Percentiles rank a stretch among this genome's conserved stretches.
Evolutionary conservation across 78 protist species (phyloP).

Genomic region (Protostelium mycophagum): DNA sequence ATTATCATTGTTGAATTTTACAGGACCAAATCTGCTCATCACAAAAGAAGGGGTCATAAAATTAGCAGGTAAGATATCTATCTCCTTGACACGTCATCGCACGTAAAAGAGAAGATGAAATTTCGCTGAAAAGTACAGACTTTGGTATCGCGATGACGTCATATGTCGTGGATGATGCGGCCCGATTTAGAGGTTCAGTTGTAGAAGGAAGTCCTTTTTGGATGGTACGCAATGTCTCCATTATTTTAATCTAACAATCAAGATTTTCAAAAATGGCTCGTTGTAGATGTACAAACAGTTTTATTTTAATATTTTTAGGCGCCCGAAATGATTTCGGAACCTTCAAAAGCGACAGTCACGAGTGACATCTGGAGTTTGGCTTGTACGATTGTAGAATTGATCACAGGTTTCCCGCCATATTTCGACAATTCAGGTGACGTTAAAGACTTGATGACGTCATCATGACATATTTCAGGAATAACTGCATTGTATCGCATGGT

Average conservation of each 20-base stretch:
- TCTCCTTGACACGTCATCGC: too few relatives aligned
- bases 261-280: background rate
- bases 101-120: background rate
- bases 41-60: conserved; percentile 73
- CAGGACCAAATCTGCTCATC: conserved; percentile 81
- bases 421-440: conserved; percentile 25
- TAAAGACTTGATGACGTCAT: too few relatives aligned
- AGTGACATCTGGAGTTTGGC: conserved; percentile 96
- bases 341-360: conserved; percentile 35
- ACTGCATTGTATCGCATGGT: background rate
- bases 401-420: conserved; percentile 94
- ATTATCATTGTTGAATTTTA: too few relatives aligned
- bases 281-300: background rate
- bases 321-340: conserved; percentile 81
- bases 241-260: background rate
- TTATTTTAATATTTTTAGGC: conserved; percentile 69
- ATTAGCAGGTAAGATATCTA: conserved; percentile 48
- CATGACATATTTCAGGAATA: background rate
- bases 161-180: conserved; percentile 59
- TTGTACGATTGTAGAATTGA: conserved; percentile 88
- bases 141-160: conserved; percentile 75
- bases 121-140: conserved; percentile 23
- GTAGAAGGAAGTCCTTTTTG: conserved; percentile 97
- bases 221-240: conserved; percentile 48
- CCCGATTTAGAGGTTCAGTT: conserved; percentile 20